Percentiles rank a stretch among this genome's conserved stretches.
These are phyloP conservation scores for Annona squamosa DNA, from an alignment of 164 flowering plant species.

Conservation along the genomic window DNA sequence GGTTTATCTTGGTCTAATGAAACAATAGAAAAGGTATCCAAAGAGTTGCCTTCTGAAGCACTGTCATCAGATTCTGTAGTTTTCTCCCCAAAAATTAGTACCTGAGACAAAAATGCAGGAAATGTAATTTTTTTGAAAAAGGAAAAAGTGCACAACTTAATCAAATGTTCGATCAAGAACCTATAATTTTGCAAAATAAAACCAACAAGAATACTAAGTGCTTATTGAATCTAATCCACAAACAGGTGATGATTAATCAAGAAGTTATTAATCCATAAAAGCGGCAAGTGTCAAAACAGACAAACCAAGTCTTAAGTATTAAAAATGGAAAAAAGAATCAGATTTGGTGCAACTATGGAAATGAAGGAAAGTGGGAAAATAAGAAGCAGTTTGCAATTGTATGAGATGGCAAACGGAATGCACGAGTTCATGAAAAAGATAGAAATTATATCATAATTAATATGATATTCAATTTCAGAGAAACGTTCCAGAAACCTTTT, in stretches of 20 bases:
- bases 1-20: constrained; percentile 36
- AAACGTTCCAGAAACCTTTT: constrained; percentile 8
- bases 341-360: background rate
- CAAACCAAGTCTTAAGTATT: background rate
- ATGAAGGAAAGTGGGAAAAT: background rate
- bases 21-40: constrained; percentile 31
- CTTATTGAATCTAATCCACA: background rate
- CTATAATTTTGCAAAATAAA: background rate
- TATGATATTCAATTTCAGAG: background rate
- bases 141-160: background rate
- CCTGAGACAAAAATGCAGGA: constrained; percentile 27
- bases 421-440: background rate
- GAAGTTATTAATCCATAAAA: background rate
- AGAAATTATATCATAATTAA: background rate
- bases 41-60: constrained; percentile 26
- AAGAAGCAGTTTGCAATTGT: background rate
- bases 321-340: background rate
- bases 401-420: background rate
- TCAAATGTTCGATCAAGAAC: background rate
- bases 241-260: background rate
- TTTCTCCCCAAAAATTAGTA: constrained; percentile 13
- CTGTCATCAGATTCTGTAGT: constrained; percentile 26
- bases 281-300: background rate
- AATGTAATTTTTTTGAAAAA: background rate
- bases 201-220: background rate